A percentile compares a stretch with the other conserved stretches of the same genome.
These are phyloP conservation scores for Nothophytophthora sp. DNA, from an alignment of 352 stramenopile species.

Conservation along the genomic window DNA sequence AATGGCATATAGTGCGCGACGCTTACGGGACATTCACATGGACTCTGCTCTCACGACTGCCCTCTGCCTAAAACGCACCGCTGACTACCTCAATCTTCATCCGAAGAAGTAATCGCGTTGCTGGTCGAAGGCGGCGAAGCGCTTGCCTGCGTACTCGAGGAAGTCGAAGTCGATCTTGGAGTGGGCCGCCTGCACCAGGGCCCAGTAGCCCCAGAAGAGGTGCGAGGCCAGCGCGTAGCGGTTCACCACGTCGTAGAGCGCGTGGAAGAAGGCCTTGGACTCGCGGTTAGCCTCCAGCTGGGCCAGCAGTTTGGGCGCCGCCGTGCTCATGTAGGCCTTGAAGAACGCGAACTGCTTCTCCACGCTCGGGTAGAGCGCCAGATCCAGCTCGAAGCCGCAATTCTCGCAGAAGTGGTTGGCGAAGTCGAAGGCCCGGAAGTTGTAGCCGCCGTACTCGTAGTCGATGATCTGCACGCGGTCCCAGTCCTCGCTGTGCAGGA, in stretches of 20 bases:
- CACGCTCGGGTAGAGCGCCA: conserved; percentile 80
- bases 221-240: conserved; percentile 90
- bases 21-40: conserved; percentile 30
- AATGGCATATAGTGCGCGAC: conserved; percentile 25
- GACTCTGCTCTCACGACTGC: conserved; percentile 21
- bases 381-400: conserved; percentile 93
- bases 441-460: conserved; percentile 95
- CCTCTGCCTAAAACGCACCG: conserved; percentile 10
- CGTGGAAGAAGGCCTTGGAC: conserved; percentile 83
- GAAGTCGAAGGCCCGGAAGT: conserved; percentile 94
- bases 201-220: conserved; percentile 94
- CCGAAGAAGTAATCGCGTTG: conserved; percentile 69
- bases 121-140: conserved; percentile 80
- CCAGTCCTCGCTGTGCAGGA: conserved; percentile 76
- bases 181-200: conserved; percentile 90
- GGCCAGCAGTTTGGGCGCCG: conserved; percentile 61
- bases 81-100: conserved; percentile 24
- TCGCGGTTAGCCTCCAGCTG: conserved; percentile 69
- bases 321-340: conserved; percentile 78
- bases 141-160: conserved; percentile 81
- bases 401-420: conserved; percentile 96
- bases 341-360: conserved; percentile 89
- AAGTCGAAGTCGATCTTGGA: conserved; percentile 93
- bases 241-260: conserved; percentile 85
- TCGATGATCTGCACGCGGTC: conserved; percentile 93